Percentiles rank a stretch among this genome's conserved stretches.
Evolutionary conservation across 495 filamentous ascomycete genomes (phyloP).

Genomic region (Lasiosphaeria ovina): DNA sequence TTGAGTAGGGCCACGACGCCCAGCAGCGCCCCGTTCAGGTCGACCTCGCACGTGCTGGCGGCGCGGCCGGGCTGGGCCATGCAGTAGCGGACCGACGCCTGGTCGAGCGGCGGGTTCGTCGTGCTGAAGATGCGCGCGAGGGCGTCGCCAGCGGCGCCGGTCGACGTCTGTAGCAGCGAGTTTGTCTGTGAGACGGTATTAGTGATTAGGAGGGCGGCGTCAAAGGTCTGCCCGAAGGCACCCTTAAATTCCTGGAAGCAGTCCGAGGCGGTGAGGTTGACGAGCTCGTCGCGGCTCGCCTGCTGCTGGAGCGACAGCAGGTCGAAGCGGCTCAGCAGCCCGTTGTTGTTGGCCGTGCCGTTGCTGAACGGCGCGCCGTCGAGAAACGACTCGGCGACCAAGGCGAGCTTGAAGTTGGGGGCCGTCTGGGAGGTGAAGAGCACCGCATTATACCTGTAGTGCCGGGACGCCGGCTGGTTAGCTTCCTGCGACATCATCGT

Average conservation of each 20-base stretch:
- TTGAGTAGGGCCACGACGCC: conserved; percentile 41
- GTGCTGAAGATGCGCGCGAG: conserved; percentile 20
- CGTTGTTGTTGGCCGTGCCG: conserved; percentile 30
- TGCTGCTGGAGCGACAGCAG: conserved; percentile 36
- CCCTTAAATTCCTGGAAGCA: conserved; percentile 31
- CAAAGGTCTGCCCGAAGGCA: conserved; percentile 31
- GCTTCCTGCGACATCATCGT: neutral
- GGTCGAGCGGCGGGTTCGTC: conserved; percentile 17
- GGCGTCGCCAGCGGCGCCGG: conserved; percentile 13
- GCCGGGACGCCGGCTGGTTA: neutral
- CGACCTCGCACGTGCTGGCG: conserved; percentile 34
- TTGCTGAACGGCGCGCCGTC: conserved; percentile 37
- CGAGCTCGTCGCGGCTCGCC: conserved; percentile 23
- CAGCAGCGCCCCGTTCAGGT: conserved; percentile 41
- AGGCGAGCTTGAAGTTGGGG: conserved; percentile 34
- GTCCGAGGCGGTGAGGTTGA: conserved; percentile 26
- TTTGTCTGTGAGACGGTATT: conserved; percentile 24
- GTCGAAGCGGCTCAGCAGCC: conserved; percentile 31
- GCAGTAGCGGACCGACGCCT: conserved; percentile 31
- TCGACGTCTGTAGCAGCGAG: conserved; percentile 33
- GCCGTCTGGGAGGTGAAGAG: conserved; percentile 38
- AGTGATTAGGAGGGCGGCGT: conserved; percentile 37
- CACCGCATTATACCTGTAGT: conserved; percentile 46
- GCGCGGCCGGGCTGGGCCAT: conserved; percentile 26
- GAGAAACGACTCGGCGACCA: conserved; percentile 39